Conservation (phyloP, 192 early-diverging fungal species). For the Rhizoclosmatium globosum region DNA sequence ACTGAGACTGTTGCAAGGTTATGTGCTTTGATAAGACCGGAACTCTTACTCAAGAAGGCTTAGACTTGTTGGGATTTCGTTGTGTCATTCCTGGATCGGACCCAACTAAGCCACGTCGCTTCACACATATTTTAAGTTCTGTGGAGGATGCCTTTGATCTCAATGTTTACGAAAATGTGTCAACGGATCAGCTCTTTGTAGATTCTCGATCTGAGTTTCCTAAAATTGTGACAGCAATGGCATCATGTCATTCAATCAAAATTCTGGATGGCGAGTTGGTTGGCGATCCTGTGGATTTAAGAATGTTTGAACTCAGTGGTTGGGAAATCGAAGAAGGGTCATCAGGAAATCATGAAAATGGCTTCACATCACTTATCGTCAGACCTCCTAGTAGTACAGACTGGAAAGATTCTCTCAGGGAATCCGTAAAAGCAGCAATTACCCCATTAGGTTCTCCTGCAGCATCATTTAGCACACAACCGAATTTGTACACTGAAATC, state of each 20-base stretch:
- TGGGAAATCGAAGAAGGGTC: conserved; percentile 93
- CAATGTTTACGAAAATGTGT: background rate
- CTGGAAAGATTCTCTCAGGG: conserved; percentile 33
- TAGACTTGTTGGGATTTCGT: conserved; percentile 94
- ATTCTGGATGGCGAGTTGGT: conserved; percentile 87
- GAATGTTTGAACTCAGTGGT: conserved; percentile 96
- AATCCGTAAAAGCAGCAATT: conserved; percentile 7
- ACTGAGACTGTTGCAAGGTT: conserved; percentile 43
- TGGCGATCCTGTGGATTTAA: conserved; percentile 96
- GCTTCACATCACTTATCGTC: conserved; percentile 75
- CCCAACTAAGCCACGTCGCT: background rate
- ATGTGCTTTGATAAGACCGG: conserved; percentile 99
- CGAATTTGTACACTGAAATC: conserved; percentile 52
- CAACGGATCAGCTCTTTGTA: background rate
- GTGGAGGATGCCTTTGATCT: conserved; percentile 13
- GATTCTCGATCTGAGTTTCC: conserved; percentile 48
- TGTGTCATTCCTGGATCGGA: conserved; percentile 26
- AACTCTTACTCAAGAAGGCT: conserved; percentile 94
- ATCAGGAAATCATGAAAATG: conserved; percentile 43
- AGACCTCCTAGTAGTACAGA: conserved; percentile 77
- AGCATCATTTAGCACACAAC: background rate
- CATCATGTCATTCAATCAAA: conserved; percentile 78
- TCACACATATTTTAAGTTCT: conserved; percentile 26
- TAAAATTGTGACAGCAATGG: conserved; percentile 67
- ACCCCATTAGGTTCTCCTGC: background rate